phyloP scores from a whole-genome alignment of 768 basidiomycete species.

The Leccinum sublutescens region DNA sequence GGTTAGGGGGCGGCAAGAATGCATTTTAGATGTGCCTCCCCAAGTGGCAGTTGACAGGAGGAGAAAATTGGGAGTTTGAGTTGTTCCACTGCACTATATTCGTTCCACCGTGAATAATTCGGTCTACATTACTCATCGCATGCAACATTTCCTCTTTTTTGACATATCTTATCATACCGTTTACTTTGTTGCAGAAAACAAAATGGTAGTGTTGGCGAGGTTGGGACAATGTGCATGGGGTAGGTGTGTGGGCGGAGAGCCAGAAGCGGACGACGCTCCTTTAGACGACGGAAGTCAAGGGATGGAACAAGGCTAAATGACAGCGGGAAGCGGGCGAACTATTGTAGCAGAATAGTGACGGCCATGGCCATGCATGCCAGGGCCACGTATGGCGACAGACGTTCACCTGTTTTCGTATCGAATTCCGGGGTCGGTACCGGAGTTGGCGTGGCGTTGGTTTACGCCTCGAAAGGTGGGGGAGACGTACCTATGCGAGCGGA shows the following conservation, averaged over 20 bases:
- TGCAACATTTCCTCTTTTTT: not conserved
- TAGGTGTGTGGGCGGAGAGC: not conserved
- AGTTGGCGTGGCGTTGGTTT: not conserved
- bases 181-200: not conserved
- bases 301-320: not conserved
- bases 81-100: not conserved
- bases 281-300: not conserved
- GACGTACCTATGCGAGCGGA: conserved; percentile 87
- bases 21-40: not conserved
- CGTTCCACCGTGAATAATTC: not conserved
- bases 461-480: not conserved
- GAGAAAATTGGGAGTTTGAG: not conserved
- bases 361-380: conserved; percentile 95
- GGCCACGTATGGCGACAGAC: conserved; percentile 93
- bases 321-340: conserved; percentile 7
- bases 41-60: not conserved
- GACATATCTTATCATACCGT: not conserved
- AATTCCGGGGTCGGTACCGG: not conserved
- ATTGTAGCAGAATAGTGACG: conserved; percentile 57
- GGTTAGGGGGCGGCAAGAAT: not conserved
- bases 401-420: conserved; percentile 63
- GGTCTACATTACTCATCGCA: not conserved
- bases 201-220: not conserved
- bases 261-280: not conserved
- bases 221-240: not conserved